Base-by-base conservation (phyloP, 768 basidiomycete species). In the Tulasnella sp. region DNA sequence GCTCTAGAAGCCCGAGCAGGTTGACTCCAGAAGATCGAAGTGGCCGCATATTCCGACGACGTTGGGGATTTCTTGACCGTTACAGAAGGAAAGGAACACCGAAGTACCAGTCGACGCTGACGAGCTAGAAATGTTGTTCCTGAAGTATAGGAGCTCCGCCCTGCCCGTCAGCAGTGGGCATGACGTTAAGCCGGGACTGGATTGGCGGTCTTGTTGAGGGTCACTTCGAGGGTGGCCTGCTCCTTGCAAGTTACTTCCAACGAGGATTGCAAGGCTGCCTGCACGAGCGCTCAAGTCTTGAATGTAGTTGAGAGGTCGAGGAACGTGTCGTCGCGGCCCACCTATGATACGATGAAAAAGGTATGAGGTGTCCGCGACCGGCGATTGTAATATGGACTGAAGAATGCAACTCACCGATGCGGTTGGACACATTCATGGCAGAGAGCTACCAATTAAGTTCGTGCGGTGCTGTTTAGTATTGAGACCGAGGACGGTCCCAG, bases 221-320 rank as follows among this genome's bases (percentile, higher is more conserved):
- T 87, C 13, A 83, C 86, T 70, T 89, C 86, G 0, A 87, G 82
- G 13, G 90, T 83, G 5, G 86, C 91, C 3, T 85, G 87, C 76
- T 95, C 93, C 82, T n/a, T 94, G 93, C 0, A 91, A 90, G 83
- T 94, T 94, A 70, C 93, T 93, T 32, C 93, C 93, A 0, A 94
- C 86, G 74, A 93, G 89, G 23, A 94, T 83, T 15, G 87, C 84
- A 9, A 93, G n/a, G 1, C 83, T 81, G 3, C 92, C 92, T 3
- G 88, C 88, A 37, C 93, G 87, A 80, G 88, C 86, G 72, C 86
- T 86, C 26, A 95, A 85, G 80, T 92, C 91, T 5, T 89, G 86
- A 87, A 95, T 89, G 40, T 94, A 85, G 82, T 95, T 94, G n/a
- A 94, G 87, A 85, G 90, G 87, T 55, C 91, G 87, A 91, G 88